Evolutionary conservation across 306 rosid species (phyloP), one percentile per base, ranked within the genome.

Genomic region (Ormosia semicastrata): DNA sequence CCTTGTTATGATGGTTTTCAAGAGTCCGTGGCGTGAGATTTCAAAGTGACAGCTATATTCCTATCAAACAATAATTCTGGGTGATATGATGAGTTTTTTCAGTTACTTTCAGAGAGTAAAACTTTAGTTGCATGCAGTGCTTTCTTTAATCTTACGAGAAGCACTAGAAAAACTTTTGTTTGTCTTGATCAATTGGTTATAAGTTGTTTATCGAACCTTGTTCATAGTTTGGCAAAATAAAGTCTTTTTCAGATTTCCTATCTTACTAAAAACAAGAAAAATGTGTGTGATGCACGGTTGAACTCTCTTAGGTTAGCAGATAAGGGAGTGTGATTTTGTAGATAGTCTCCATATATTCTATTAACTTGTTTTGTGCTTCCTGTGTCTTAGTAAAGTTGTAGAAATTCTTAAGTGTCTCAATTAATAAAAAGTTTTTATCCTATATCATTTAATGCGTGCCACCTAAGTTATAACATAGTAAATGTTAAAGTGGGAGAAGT

Each of bases 1-100:
- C 73, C 66, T 49, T 80, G 67, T 43, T 81, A 81, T 81, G 83
- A 90, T 77, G 86, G 12, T 73, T 82, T 80, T 44, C 69, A 37
- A 34, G 30, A 59, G 65, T 72, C 14, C 63, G 15, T 36, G 69
- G 33, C 24, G 29, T 13, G 74, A 78, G 15, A 80, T 69, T 73
- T 80, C 83, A 77, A 85, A 37, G 84, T 58, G 83, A 75, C 84
- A 84, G 76, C 76, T 65, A 78, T 40, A 10, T 44, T 58, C 9
- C 43, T 56, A 47, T 40, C 77, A 6, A 49, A 73, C 39, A 85
- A 66, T 73, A 46, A 73, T 77, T 77, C 39, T 29, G 13, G 7
- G 33, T 30, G 80, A 72, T 34, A 65, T 81, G 39, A 85, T 56
- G 80, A 57, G 10, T 14, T 80, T 39, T 39, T 24, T 24, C 24